Evolutionary conservation across 345 rosid species (phyloP), one percentile per base, ranked within the genome.

Genomic region (Citrus sp.): DNA sequence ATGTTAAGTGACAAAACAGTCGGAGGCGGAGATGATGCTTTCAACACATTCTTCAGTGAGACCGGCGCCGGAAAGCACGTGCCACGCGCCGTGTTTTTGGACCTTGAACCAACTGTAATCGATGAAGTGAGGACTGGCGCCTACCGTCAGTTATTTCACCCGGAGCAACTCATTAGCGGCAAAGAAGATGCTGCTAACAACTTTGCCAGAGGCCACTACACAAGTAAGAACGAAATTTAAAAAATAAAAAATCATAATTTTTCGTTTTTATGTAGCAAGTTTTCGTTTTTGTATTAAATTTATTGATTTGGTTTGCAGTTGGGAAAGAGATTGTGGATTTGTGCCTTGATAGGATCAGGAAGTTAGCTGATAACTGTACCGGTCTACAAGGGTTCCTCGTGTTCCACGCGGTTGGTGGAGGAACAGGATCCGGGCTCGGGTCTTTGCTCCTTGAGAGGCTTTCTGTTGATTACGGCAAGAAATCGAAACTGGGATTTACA

Each of bases 321-420:
- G 88, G 86, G 67, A 83, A 80, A 55, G 88, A 83, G 77, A 86
- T 86, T 59, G 86, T 83, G 70, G 88, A 86, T 82, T 63, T 82
- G 21, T 86, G 86, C 76, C 84, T 86, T 27, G 88, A 86, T 10
- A 84, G 88, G 59, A 84, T 86, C 35, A 62, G 88, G 75, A 86
- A 83, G 66, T 73, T 86, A 58, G 88, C 88, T 1, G 88, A 86
- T n/a, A 86, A 86, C 61, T 86, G 88, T 56, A 86, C 88, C 1
- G 86, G 86, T 54, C 82, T 83, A 18, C 88, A 86, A 86, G 88
- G 88, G n/a, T 83, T 85, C 69, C 77, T 85, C 34, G 86, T 85
- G 19, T 85, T 82, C 56, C 82, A 85, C 24, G 87, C 87, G 59
- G 87, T 85, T 61, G 87, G 87, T 18, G 87, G 87, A 56, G 87